A percentile compares a stretch with the other conserved stretches of the same genome.
Evolutionary conservation across 768 basidiomycete genomes (phyloP).

Genomic region (Gymnopilus junonius): DNA sequence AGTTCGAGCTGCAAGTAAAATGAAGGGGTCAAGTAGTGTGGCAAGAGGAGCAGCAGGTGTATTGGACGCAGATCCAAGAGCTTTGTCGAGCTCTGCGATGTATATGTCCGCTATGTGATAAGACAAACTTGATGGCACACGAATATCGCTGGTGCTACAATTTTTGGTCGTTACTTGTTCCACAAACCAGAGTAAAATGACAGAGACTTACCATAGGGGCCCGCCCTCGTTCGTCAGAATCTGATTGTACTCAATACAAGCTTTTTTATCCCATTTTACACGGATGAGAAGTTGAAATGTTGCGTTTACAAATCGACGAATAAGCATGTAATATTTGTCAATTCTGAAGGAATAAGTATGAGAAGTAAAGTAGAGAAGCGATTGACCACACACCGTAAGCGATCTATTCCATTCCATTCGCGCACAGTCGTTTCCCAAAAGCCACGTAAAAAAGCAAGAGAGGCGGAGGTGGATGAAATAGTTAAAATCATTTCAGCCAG

Average conservation of each 20-base stretch:
- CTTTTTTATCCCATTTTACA: conserved; percentile 63
- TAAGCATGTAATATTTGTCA: conserved; percentile 97
- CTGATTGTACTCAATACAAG: conserved; percentile 64
- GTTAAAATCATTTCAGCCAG: conserved; percentile 81
- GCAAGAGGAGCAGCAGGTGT: conserved; percentile 52
- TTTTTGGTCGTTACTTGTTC: conserved; percentile 7
- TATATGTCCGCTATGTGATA: conserved; percentile 93
- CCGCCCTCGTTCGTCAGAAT: conserved; percentile 74
- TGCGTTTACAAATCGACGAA: conserved; percentile 86
- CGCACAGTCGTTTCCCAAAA: conserved; percentile 92
- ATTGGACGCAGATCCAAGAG: conserved; percentile 42
- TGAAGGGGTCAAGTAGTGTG: conserved; percentile 61
- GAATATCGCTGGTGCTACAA: conserved; percentile 66
- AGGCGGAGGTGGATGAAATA: conserved; percentile 58
- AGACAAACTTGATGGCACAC: conserved; percentile 76
- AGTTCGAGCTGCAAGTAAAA: conserved; percentile 72
- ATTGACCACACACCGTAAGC: conserved; percentile 66
- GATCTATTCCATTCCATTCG: conserved; percentile 94
- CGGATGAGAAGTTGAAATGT: conserved; percentile 81
- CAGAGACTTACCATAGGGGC: conserved; percentile 72
- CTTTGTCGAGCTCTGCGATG: conserved; percentile 86
- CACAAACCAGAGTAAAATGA: neutral
- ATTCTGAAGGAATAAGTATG: conserved; percentile 53
- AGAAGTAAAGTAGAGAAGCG: neutral
- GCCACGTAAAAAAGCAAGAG: conserved; percentile 79